Percentiles rank a stretch among this genome's conserved stretches.
Evolutionary conservation across 257 asterid species (phyloP).

Genomic region (Solanum appendiculatum): DNA sequence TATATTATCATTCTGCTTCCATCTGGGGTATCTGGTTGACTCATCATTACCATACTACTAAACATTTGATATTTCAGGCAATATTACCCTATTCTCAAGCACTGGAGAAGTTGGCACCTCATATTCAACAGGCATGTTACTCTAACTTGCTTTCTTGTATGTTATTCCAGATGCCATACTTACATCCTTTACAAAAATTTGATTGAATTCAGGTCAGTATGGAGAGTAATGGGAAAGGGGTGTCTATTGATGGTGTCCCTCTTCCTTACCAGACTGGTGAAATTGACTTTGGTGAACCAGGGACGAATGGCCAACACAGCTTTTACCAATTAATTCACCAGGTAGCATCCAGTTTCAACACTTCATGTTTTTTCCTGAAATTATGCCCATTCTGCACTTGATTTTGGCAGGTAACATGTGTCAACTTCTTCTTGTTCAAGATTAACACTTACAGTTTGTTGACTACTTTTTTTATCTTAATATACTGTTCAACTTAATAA

Average conservation of each 20-base stretch:
- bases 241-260: slow-evolving; percentile 88
- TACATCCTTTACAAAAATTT: not conserved
- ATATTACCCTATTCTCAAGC: slow-evolving; percentile 98
- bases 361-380: not conserved
- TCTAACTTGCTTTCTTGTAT: slow-evolving; percentile 7
- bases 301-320: slow-evolving; percentile 99
- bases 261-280: slow-evolving; percentile 95
- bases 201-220: slow-evolving; percentile 70
- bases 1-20: slow-evolving; percentile 5
- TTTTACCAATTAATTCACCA: slow-evolving; percentile 99
- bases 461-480: not conserved
- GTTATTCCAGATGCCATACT: slow-evolving; percentile 1
- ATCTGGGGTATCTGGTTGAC: not conserved
- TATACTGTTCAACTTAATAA: not conserved
- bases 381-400: not conserved
- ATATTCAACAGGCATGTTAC: slow-evolving; percentile 87
- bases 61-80: slow-evolving; percentile 46
- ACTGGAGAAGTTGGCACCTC: slow-evolving; percentile 93
- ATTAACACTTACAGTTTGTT: not conserved
- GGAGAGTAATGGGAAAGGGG: slow-evolving; percentile 99
- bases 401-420: not conserved
- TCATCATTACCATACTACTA: not conserved
- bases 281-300: slow-evolving; percentile 99
- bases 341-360: slow-evolving; percentile 23
- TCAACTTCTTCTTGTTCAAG: not conserved